Evolutionary conservation across 345 rosid species (phyloP).

Genomic region (Rubroshorea leprosula): DNA sequence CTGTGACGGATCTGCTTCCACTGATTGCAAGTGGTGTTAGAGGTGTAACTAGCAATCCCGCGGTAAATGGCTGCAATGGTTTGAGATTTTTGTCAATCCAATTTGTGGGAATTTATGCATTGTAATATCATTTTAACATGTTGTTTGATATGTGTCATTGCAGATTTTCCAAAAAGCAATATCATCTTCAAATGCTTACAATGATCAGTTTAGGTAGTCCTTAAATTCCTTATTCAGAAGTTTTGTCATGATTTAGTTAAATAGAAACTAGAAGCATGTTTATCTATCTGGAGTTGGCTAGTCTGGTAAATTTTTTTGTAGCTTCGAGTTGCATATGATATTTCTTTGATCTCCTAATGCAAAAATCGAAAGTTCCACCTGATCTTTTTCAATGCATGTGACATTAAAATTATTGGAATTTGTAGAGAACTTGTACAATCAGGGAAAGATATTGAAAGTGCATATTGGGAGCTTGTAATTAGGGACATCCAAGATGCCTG

Average conservation of each 20-base stretch:
- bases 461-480: conserved; percentile 97
- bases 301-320: not conserved
- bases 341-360: not conserved
- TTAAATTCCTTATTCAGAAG: not conserved
- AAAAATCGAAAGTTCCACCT: too few species aligned
- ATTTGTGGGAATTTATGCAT: not conserved
- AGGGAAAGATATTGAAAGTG: conserved; percentile 81
- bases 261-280: not conserved
- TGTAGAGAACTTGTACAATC: conserved; percentile 82
- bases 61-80: conserved; percentile 39
- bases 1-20: conserved; percentile 85
- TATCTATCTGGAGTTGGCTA: not conserved
- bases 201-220: conserved; percentile 85
- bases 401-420: conserved; percentile 4
- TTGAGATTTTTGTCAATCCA: not conserved
- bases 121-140: not conserved
- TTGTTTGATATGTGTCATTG: conserved; percentile 20
- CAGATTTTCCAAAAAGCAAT: conserved; percentile 99
- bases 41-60: conserved; percentile 99
- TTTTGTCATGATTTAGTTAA: not conserved
- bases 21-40: conserved; percentile 83
- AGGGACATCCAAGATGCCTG: conserved; percentile 98
- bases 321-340: not conserved
- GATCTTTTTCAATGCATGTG: not conserved
- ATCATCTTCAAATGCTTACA: conserved; percentile 90